Percentiles rank a stretch among this genome's conserved stretches.
These are phyloP conservation scores for Pugionium cornutum DNA, from an alignment of 345 rosid species.

Conservation along the genomic window DNA sequence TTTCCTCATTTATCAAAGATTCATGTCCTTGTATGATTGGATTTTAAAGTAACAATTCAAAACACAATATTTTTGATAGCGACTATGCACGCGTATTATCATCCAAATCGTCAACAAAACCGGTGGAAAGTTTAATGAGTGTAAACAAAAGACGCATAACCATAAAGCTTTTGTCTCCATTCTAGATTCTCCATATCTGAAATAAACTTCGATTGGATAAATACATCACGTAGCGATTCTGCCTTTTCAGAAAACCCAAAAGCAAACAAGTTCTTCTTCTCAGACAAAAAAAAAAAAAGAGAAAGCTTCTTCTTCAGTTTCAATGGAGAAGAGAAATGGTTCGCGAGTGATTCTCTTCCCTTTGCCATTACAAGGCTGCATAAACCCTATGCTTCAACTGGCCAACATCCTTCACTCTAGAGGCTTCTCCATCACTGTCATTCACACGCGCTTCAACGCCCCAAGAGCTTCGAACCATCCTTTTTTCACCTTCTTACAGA, in stretches of 20 bases:
- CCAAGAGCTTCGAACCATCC: conserved; percentile 31
- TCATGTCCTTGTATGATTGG: no score
- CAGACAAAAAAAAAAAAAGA: neutral
- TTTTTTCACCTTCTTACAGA: conserved; percentile 34
- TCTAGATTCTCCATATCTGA: conserved; percentile 36
- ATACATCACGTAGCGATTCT: conserved; percentile 9
- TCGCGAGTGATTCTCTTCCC: conserved; percentile 55
- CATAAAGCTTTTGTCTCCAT: conserved; percentile 32
- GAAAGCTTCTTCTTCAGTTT: conserved; percentile 15
- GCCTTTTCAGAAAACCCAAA: conserved; percentile 13
- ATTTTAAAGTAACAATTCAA: no score
- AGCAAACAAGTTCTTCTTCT: no score
- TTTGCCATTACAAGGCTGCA: conserved; percentile 64
- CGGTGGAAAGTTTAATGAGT: conserved; percentile 34
- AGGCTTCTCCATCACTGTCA: conserved; percentile 56
- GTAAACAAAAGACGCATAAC: conserved; percentile 32
- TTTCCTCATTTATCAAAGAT: no score
- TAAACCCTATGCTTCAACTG: conserved; percentile 66
- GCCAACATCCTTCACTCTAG: conserved; percentile 55
- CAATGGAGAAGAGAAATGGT: conserved; percentile 35
- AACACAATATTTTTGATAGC: conserved; percentile 23
- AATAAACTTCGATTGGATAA: conserved; percentile 19
- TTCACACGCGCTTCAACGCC: conserved; percentile 43
- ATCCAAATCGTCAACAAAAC: conserved; percentile 28
- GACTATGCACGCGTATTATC: conserved; percentile 21